A percentile compares a stretch with the other conserved stretches of the same genome.
phyloP scores from a whole-genome alignment of 495 filamentous ascomycete genomes.

The Tuber borchii region DNA sequence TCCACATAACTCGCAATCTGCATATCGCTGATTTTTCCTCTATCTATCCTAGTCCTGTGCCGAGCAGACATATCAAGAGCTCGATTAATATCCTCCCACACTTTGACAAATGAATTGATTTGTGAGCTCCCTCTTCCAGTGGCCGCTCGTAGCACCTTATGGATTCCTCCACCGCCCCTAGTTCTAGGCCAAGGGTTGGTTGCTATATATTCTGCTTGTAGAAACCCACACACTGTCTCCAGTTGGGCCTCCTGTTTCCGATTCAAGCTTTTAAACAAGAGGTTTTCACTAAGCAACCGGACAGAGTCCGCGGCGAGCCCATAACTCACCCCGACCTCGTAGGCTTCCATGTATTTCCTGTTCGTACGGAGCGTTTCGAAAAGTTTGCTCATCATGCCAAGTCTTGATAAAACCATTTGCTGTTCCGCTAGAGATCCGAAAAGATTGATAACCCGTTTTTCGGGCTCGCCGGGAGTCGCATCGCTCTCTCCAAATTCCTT shows the following conservation, averaged over 20 bases:
- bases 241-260: not conserved
- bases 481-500: constrained; percentile 1
- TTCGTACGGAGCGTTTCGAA: no score
- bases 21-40: not conserved
- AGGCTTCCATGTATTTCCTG: not conserved
- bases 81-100: not conserved
- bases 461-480: not conserved
- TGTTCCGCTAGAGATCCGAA: not conserved
- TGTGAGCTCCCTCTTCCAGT: not conserved
- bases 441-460: not conserved
- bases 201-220: constrained; percentile 6
- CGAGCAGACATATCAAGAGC: not conserved
- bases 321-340: constrained; percentile 6
- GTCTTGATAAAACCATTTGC: not conserved
- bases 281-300: constrained; percentile 2
- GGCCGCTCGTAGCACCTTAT: not conserved
- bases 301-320: constrained; percentile 13
- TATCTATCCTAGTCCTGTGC: not conserved
- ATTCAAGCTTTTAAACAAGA: no score
- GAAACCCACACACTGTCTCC: constrained; percentile 1
- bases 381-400: not conserved
- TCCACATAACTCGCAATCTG: constrained; percentile 10
- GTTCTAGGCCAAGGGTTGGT: not conserved
- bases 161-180: not conserved
- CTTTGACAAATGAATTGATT: not conserved